phyloP scores from a whole-genome alignment of 1,284 basidiomycete species.

The Cerioporus squamosus region DNA sequence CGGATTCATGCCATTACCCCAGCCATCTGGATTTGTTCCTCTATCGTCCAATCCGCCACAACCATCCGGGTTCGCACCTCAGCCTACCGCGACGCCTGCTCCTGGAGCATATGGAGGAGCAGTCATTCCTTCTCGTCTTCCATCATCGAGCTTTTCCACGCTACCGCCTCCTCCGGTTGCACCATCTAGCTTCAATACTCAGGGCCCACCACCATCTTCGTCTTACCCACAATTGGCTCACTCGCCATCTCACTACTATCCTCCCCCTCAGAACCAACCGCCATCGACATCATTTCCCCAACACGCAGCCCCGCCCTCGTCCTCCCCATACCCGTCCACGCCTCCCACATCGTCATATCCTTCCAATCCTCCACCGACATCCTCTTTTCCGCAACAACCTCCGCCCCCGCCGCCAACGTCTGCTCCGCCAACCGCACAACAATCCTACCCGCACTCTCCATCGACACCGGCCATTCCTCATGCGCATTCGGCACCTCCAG shows the following conservation, averaged over 20 bases:
- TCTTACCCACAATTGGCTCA: slow-evolving; percentile 23
- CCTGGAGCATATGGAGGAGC: slow-evolving; percentile 32
- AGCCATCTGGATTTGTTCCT: slow-evolving; percentile 36
- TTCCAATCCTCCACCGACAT: slow-evolving; percentile 33
- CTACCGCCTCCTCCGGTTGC: slow-evolving; percentile 23
- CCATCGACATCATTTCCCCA: slow-evolving; percentile 19
- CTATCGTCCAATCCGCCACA: slow-evolving; percentile 47
- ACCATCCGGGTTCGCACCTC: slow-evolving; percentile 47
- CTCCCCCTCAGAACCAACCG: slow-evolving; percentile 32
- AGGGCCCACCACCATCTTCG: slow-evolving; percentile 19
- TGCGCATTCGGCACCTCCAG: slow-evolving; percentile 22
- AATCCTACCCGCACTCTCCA: slow-evolving; percentile 3
- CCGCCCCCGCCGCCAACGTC: slow-evolving; percentile 5
- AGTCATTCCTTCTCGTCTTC: slow-evolving; percentile 37
- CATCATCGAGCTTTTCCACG: slow-evolving; percentile 34
- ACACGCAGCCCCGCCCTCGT: slow-evolving; percentile 12
- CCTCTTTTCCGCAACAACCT: slow-evolving; percentile 34
- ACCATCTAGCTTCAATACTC: slow-evolving; percentile 29
- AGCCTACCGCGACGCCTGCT: slow-evolving; percentile 36
- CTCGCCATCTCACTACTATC: slow-evolving; percentile 21
- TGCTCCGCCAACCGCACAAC: slow-evolving; percentile 20
- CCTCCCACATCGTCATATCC: slow-evolving; percentile 19
- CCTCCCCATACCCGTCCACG: slow-evolving; percentile 12
- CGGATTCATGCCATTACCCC: slow-evolving; percentile 56
- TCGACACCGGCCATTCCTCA: slow-evolving; percentile 10